Percentiles rank a stretch among this genome's conserved stretches.
These are phyloP conservation scores for Strigomonas culicis DNA, from an alignment of 208 protist genomes.

Conservation along the genomic window DNA sequence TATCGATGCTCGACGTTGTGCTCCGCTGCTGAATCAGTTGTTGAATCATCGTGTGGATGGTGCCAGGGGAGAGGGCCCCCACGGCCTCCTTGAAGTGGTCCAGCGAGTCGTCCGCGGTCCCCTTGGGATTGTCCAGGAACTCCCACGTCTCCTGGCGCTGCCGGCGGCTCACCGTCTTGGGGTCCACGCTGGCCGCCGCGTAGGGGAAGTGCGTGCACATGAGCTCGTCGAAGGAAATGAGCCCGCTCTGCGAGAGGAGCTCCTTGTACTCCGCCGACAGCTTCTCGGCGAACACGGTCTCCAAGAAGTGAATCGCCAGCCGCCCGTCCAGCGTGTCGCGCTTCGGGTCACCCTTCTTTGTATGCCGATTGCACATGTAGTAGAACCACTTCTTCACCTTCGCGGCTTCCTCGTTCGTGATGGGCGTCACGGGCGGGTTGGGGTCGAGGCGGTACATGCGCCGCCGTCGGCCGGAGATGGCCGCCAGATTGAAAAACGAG, in stretches of 20 bases:
- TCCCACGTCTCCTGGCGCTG: background rate
- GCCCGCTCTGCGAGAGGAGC: conserved; percentile 9
- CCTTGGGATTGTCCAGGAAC: conserved; percentile 21
- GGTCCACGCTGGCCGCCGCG: conserved; percentile 20
- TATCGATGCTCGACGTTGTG: conserved; percentile 16
- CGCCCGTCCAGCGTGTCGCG: conserved; percentile 18
- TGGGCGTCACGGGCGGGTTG: conserved; percentile 25
- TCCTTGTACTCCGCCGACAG: conserved; percentile 21
- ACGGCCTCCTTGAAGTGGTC: conserved; percentile 25
- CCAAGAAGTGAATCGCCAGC: conserved; percentile 27
- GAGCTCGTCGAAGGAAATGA: conserved; percentile 42
- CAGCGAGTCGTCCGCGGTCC: conserved; percentile 27
- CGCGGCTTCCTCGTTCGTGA: conserved; percentile 32
- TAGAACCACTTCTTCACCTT: conserved; percentile 27
- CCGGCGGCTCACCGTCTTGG: conserved; percentile 21
- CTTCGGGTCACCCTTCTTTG: too few species aligned
- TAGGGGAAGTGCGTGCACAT: conserved; percentile 57
- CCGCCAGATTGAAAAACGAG: conserved; percentile 28
- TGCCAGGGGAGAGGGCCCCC: conserved; percentile 44
- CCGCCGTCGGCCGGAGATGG: conserved; percentile 24
- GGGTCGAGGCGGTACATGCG: conserved; percentile 36
- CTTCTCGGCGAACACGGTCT: conserved; percentile 34
- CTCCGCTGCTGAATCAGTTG: conserved; percentile 17
- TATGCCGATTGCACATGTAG: conserved; percentile 14
- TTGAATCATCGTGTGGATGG: conserved; percentile 30